Base-by-base conservation (phyloP, 768 basidiomycete species). In the Tricholoma sp. region DNA sequence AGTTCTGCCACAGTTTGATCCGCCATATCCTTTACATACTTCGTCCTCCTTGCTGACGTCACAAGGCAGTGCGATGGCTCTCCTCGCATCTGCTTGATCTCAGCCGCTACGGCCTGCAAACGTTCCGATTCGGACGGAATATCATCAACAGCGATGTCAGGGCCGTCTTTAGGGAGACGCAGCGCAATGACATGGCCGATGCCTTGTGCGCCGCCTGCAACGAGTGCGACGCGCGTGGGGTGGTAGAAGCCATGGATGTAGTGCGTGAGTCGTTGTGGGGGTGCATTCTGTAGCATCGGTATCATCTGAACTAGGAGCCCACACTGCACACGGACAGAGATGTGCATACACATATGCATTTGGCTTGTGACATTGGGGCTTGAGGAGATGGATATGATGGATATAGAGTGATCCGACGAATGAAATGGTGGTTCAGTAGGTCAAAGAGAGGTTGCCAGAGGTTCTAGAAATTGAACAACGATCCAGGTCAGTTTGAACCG, bases 131-230 rank as follows among this genome's bases (percentile, higher is more conserved):
- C 24, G 24, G 4, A 24, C 57, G 11, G 42, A 20, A 7, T 47
- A 57, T n/a, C 41, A 12, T 18, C 71, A 24, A 73, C 57, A 6
- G 61, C 68, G 6, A 74, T 63, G 53, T 70, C 63, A 9, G 68
- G 61, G 6, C 73, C 73, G 50, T 74, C 73, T 0, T 58, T 50
- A 4, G 70, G 70, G 12, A 73, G 66, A 0, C 66, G 67, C 5
- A 69, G 61, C 4, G 71, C 72, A 20, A 70, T 72, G 6, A 68
- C 66, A 2, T 59, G 55, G 15, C 73, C 73, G 29, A 74, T 68
- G 18, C 72, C 73, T 56, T 68, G 66, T 0, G 73, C 70, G 8
- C 65, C 65, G 4, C 72, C 72, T 3, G 72, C 72, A 15, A 73
- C 61, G 18, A 72, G 54, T 1, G 71, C 71, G n/a, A 63, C 63